Base-by-base conservation (phyloP, 257 asterid species). In the Dorcoceras hygrometricum region DNA sequence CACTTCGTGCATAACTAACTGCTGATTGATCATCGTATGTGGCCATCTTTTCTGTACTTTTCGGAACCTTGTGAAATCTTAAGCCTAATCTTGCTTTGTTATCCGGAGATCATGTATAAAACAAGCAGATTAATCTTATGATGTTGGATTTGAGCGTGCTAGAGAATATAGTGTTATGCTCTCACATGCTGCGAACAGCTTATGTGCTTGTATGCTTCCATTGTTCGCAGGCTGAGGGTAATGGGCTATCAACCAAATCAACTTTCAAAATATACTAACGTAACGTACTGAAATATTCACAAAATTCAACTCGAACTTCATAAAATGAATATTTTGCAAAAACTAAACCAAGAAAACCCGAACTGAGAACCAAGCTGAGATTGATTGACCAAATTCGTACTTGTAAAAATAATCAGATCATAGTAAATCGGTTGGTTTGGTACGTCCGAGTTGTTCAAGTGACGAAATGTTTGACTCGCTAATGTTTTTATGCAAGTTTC, bases 1-100 rank as follows among this genome's bases (percentile, higher is more conserved):
- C 90, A 84, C 72, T 80, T 84, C 62, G 68, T 71, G 71, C 84
- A 84, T 29, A 60, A 43, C 77, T 75, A 63, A 76, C 53, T 56
- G 59, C 71, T 46, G 66, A 22, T 60, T 23, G 50, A 46, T 43
- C 39, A 46, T 43, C 39, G 27, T 59, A 28, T 50, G 70, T 50
- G 31, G 29, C 57, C 19, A 23, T 31, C 43, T 57, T 43, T 14
- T 16, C 20, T 34, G 8, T 34, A 8, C 28, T 48, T 65, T 27
- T 65, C 31, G 29, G 7, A 46, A 65, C 22, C 34, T 65, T 31
- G 69, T 26, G 26, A 48, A 65, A 64, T 57, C 23, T 6, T 32
- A 46, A 43, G 53, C 6, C 16, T 43, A 43, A 4, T 14, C 20
- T 43, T 43, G 20, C 53, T 16, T 11, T 39, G 50, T 43, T 78